A percentile compares a stretch with the other conserved stretches of the same genome.
Conservation (phyloP, 805 yeast species). For the Metschnikowia arizonensis region DNA sequence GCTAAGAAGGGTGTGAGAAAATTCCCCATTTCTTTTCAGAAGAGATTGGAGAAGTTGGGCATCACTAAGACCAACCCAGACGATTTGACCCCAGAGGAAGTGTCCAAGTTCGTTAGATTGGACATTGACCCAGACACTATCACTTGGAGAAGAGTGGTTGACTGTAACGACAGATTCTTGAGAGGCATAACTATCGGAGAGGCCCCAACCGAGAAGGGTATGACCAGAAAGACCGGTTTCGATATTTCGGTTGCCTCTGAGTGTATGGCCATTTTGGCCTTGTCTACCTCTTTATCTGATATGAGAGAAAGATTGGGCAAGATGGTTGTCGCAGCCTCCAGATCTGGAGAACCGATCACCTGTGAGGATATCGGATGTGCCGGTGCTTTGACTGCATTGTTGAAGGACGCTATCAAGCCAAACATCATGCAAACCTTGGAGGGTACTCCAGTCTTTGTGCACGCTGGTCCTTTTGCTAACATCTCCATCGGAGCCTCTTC, state of each 20-base stretch:
- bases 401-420: conserved; percentile 81
- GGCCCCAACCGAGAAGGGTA: conserved; percentile 77
- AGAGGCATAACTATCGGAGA: conserved; percentile 77
- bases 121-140: conserved; percentile 76
- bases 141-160: conserved; percentile 81
- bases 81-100: conserved; percentile 67
- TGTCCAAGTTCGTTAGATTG: conserved; percentile 58
- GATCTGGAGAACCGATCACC: conserved; percentile 67
- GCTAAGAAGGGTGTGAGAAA: conserved; percentile 64
- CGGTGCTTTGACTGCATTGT: conserved; percentile 77
- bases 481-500: conserved; percentile 85
- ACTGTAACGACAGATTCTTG: conserved; percentile 75
- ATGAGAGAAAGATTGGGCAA: conserved; percentile 71
- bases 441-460: conserved; percentile 84
- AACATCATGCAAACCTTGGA: conserved; percentile 84
- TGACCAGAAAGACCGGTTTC: conserved; percentile 69
- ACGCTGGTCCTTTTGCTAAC: conserved; percentile 87
- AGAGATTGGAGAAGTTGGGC: conserved; percentile 63
- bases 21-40: conserved; percentile 65
- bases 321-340: conserved; percentile 70
- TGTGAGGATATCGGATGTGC: conserved; percentile 84
- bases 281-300: conserved; percentile 65
- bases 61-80: conserved; percentile 68
- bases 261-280: conserved; percentile 80
- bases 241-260: conserved; percentile 85